phyloP scores from a whole-genome alignment of 805 yeast genomes.

The Barnettozyma sp. region DNA sequence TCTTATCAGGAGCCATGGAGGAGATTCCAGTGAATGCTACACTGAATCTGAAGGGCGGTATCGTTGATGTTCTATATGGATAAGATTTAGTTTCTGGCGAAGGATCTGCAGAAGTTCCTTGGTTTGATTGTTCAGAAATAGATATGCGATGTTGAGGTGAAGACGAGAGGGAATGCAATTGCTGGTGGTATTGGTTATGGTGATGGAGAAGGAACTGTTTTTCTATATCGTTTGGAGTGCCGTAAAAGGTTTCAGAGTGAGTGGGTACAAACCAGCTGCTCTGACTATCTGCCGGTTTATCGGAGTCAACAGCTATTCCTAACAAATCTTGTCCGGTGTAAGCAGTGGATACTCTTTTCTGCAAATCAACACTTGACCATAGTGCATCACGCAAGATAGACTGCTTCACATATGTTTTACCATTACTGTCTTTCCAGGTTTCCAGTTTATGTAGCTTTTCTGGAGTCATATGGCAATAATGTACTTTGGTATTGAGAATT shows the following conservation, averaged over 20 bases:
- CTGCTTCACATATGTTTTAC: slow-evolving; percentile 33
- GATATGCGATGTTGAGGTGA: no score
- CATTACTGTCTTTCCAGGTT: slow-evolving; percentile 30
- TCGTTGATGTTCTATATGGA: slow-evolving; percentile 33
- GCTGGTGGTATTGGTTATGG: slow-evolving; percentile 4
- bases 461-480: slow-evolving; percentile 43
- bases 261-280: slow-evolving; percentile 37
- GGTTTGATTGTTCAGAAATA: no score
- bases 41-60: slow-evolving; percentile 50
- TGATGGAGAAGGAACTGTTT: slow-evolving; percentile 14
- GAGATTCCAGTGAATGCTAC: slow-evolving; percentile 44
- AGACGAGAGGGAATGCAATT: no score
- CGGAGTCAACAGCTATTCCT: slow-evolving; percentile 24
- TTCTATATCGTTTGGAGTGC: slow-evolving; percentile 34
- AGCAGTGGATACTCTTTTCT: slow-evolving; percentile 32
- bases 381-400: slow-evolving; percentile 38
- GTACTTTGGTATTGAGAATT: slow-evolving; percentile 35
- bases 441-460: slow-evolving; percentile 41
- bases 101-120: no score
- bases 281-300: slow-evolving; percentile 25
- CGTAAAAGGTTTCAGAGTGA: slow-evolving; percentile 42
- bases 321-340: slow-evolving; percentile 19
- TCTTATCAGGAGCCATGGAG: slow-evolving; percentile 36
- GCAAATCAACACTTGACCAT: slow-evolving; percentile 42
- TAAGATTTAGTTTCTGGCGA: no score